These are phyloP conservation scores for Tuber umbilicatum DNA, from an alignment of 495 filamentous ascomycete species.

Conservation along the genomic window DNA sequence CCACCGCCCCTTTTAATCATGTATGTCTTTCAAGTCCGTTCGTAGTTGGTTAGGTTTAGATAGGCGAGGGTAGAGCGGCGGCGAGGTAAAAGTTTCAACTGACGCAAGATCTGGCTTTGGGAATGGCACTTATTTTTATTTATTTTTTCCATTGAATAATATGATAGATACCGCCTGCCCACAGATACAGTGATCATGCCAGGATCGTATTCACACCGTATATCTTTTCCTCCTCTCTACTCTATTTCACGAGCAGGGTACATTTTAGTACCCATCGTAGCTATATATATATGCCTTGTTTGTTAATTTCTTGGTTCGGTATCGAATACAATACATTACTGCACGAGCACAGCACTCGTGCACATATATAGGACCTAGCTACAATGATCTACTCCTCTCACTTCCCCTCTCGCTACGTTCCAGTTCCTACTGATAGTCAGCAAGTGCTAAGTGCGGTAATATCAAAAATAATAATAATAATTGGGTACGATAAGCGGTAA, in stretches of 20 bases:
- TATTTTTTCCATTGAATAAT: no score
- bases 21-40: neutral
- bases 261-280: neutral
- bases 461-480: neutral
- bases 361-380: neutral
- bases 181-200: neutral
- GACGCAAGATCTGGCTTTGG: neutral
- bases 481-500: slow-evolving; percentile 1
- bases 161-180: no score
- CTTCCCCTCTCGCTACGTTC: neutral
- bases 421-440: neutral
- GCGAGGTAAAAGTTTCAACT: neutral
- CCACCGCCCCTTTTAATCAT: neutral
- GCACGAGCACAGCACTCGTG: neutral
- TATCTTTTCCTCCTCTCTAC: no score
- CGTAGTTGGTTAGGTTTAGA: neutral
- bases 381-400: neutral
- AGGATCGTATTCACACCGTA: neutral
- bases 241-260: no score
- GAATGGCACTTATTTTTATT: neutral
- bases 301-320: neutral
- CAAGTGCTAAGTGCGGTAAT: neutral
- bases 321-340: neutral
- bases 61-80: neutral
- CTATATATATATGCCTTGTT: neutral